Percentiles rank a stretch among this genome's conserved stretches.
phyloP scores from a whole-genome alignment of 192 early-diverging fungal genomes.

The Gaertneriomyces semiglobifer region DNA sequence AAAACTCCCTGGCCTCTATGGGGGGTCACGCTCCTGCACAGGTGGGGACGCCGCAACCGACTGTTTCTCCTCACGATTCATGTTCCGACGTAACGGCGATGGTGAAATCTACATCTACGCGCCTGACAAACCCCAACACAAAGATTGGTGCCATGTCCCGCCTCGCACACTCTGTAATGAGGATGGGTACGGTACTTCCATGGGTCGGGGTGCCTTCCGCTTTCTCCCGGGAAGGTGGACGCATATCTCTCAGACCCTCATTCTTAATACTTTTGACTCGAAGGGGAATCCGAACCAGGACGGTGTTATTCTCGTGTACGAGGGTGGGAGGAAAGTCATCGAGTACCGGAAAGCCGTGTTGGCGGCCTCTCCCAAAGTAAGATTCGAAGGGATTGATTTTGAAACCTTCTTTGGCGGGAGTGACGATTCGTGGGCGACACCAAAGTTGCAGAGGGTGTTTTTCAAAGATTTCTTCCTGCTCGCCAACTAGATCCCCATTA shows the following conservation, averaged over 20 bases:
- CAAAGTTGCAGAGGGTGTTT: slow-evolving; percentile 30
- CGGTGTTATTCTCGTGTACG: slow-evolving; percentile 21
- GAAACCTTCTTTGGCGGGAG: slow-evolving; percentile 46
- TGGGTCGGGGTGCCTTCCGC: slow-evolving; percentile 50
- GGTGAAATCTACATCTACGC: slow-evolving; percentile 57
- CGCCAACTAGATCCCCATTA: too few species aligned
- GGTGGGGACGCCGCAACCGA: slow-evolving; percentile 51
- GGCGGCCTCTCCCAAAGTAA: slow-evolving; percentile 1
- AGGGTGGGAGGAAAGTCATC: slow-evolving; percentile 28
- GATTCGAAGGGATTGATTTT: slow-evolving; percentile 39
- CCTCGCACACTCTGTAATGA: slow-evolving; percentile 50
- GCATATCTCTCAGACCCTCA: slow-evolving; percentile 41
- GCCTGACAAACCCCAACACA: slow-evolving; percentile 8
- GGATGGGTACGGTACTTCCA: slow-evolving; percentile 42
- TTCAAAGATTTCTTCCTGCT: slow-evolving; percentile 22
- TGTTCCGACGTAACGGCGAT: slow-evolving; percentile 47
- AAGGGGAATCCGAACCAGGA: slow-evolving; percentile 6
- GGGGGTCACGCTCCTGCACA: slow-evolving; percentile 31
- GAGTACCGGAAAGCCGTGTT: slow-evolving; percentile 22
- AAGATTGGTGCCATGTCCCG: slow-evolving; percentile 30
- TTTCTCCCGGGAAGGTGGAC: slow-evolving; percentile 49
- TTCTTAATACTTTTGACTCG: slow-evolving; percentile 30
- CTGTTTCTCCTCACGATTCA: slow-evolving; percentile 58
- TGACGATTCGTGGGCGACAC: slow-evolving; percentile 27
- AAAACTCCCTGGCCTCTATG: slow-evolving; percentile 56